Evolutionary conservation across 176 grass and related monocot genomes (phyloP), one percentile per base, ranked within the genome.

Genomic region (Phoenix dactylifera): DNA sequence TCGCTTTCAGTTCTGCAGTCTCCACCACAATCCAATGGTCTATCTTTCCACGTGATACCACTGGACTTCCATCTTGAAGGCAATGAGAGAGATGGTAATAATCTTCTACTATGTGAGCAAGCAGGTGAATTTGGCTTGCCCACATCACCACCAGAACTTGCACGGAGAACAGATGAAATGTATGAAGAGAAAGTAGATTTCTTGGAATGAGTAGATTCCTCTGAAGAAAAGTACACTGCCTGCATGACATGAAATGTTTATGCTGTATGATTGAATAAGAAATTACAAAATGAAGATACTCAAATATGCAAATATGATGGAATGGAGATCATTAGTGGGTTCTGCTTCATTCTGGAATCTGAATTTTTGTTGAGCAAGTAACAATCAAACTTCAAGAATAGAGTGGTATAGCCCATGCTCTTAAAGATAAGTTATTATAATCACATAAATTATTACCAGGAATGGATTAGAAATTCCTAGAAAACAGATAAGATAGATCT

Each of bases 1-100:
- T 89, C 76, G 58, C 57, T 81, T 62, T 74, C 81, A 67, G 79
- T 80, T 23, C 67, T 69, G 58, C 67, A 83, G n/a, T 80, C 85
- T 55, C 83, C 72, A 24, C 65, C 69, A 25, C 60, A 75, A 54
- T 70, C 64, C 16, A 77, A 51, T 1, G 71, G 76, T 15, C n/a
- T 55, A 58, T 78, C 51, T 79, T 79, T 72, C 66, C 66, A 84
- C 53, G 24, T 63, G 17, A 77, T 63, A 67, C 64, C 15, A 60
- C 59, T 60, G 14, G 50, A 49, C 53, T 66, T 76, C 78, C 81
- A 95, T 76, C 53, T 62, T 64, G 60, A 68, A 48, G 85, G 69
- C 60, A 83, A 79, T 49, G 66, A 83, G 65, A 78, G 67, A 68
- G 71, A 75, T 58, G 78, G 72, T 49, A 76, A 67, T 10, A 60